Evolutionary conservation across 2,329 filamentous ascomycete genomes (phyloP).

Genomic region (Exophiala lecanii-corni): DNA sequence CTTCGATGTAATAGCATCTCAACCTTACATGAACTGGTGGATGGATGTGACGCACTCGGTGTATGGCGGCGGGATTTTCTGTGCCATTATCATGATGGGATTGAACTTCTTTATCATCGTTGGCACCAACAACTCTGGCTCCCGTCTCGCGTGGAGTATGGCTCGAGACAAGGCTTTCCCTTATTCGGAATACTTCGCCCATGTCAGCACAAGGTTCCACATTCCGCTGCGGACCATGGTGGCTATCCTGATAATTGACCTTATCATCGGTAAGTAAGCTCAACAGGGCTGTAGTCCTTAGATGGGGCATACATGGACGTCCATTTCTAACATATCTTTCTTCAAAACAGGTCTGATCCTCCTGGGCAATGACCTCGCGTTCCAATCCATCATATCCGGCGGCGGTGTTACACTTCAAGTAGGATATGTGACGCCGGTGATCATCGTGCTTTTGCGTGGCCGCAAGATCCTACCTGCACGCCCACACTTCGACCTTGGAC

Average conservation of each 20-base stretch:
- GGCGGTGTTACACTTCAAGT: slow-evolving; percentile 20
- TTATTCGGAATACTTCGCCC: slow-evolving; percentile 49
- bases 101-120: slow-evolving; percentile 23
- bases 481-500: slow-evolving; percentile 20
- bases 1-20: slow-evolving; percentile 44
- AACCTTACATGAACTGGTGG: slow-evolving; percentile 26
- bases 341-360: slow-evolving; percentile 14
- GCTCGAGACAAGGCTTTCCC: slow-evolving; percentile 60
- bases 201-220: slow-evolving; percentile 50
- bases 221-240: slow-evolving; percentile 46
- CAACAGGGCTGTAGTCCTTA: neutral
- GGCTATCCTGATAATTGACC: slow-evolving; percentile 18
- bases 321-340: no score
- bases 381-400: slow-evolving; percentile 21
- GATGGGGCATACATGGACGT: neutral
- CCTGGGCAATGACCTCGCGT: slow-evolving; percentile 19
- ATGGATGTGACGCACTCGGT: slow-evolving; percentile 39
- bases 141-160: slow-evolving; percentile 21
- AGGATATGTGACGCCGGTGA: slow-evolving; percentile 17
- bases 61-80: slow-evolving; percentile 27
- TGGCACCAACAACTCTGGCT: slow-evolving; percentile 19
- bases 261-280: slow-evolving; percentile 20
- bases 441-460: slow-evolving; percentile 20
- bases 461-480: slow-evolving; percentile 18
- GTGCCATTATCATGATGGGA: slow-evolving; percentile 19